Evolutionary conservation across 176 grass and related monocot genomes (phyloP), one percentile per base, ranked within the genome.

Genomic region (Alloteropsis semialata): DNA sequence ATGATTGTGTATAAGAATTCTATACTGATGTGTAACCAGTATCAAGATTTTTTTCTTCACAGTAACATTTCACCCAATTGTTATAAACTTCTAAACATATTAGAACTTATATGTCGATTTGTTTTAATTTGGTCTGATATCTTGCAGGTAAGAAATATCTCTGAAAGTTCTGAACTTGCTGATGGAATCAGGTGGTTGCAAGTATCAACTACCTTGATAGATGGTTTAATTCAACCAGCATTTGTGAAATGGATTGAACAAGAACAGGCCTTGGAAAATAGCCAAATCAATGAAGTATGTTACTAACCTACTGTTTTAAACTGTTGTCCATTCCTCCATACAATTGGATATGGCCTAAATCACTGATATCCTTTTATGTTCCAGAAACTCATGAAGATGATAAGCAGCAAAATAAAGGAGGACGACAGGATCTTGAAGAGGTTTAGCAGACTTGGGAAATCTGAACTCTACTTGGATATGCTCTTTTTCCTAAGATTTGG

Each of bases 401-500:
- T 93, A 65, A 74, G 61, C 38, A 84, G 48, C 18, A 98, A 96
- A 87, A 80, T 96, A 80, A 96, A 92, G 72, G 91, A 92, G 70
- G 89, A 92, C 51, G 80, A 81, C 55, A 91, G 76, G 80, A 87
- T 92, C 56, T 86, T 93, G 63, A 92, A 91, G 57, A 93, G 88
- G 65, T 92, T 95, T 51, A 93, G 84, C 83, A 93, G 87, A 88
- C 82, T 84, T 9, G 92, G 96, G 65, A 98, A 98, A 77, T 66
- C 76, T 57, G 91, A 96, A 61, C 87, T 98, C 15, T 98, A 98
- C 81, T 84, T 90, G 18, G 84, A 96, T 81, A 53, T 95, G 34
- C 44, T 98, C 22, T 96, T 89, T 88, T 89, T 95, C 75, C 58
- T 98, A 71, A 93, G 80, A 93, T 98, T 98, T 90, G 89, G 91